A percentile compares a stretch with the other conserved stretches of the same genome.
Conservation (phyloP, 495 filamentous ascomycete genomes). For the Neurospora sp. region DNA sequence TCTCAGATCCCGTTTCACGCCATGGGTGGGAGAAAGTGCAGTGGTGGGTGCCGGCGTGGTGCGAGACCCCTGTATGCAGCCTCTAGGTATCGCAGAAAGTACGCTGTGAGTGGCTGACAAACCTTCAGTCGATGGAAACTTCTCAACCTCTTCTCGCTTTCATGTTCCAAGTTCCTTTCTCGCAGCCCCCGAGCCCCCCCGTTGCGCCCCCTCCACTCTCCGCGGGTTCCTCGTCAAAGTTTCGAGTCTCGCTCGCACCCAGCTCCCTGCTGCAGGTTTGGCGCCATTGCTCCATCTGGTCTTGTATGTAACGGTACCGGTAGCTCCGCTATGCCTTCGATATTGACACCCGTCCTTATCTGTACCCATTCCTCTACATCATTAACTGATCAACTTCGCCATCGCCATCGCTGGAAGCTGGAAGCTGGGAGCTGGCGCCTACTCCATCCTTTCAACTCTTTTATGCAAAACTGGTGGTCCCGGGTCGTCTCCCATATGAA, state of each 20-base stretch:
- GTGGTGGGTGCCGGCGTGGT: neutral
- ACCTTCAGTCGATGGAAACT: neutral
- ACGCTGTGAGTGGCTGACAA: neutral
- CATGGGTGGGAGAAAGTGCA: neutral
- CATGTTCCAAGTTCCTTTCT: neutral
- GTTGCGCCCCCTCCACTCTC: neutral
- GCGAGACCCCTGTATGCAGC: neutral
- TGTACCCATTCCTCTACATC: neutral
- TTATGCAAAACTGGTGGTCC: neutral
- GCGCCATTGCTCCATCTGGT: neutral
- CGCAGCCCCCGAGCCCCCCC: neutral
- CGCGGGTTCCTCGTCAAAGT: neutral
- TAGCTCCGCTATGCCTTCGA: neutral
- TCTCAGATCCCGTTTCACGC: neutral
- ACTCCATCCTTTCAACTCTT: neutral
- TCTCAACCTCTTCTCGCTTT: neutral
- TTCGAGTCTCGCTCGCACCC: neutral
- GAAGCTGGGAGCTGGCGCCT: conserved; percentile 14
- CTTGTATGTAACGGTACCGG: neutral
- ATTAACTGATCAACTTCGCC: neutral
- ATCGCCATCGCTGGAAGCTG: conserved; percentile 16
- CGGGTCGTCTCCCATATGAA: neutral
- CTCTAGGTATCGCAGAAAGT: neutral
- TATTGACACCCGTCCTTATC: neutral
- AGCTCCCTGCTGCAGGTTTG: neutral